Evolutionary conservation across 768 basidiomycete species (phyloP).

Genomic region (Xerocomus spinulosus): DNA sequence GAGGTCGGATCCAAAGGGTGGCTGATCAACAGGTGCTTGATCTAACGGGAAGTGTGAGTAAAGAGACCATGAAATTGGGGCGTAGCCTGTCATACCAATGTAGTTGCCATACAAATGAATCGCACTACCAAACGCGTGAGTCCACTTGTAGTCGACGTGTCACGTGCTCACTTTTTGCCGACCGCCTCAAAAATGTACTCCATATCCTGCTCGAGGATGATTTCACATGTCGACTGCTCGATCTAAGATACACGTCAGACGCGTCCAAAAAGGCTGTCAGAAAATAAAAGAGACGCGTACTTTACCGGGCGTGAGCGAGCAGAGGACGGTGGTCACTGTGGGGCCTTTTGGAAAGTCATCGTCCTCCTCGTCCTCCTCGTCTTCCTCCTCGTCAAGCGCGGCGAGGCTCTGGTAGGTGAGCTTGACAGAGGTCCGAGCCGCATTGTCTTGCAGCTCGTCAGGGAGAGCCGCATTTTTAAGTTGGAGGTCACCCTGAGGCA

Average conservation of each 20-base stretch:
- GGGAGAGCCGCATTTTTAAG: conserved; percentile 83
- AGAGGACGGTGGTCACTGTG: conserved; percentile 55
- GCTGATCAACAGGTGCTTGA: conserved; percentile 45
- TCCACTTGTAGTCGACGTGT: background rate
- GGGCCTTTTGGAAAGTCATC: conserved; percentile 41
- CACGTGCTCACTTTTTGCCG: conserved; percentile 69
- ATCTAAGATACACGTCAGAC: conserved; percentile 42
- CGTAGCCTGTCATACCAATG: conserved; percentile 45
- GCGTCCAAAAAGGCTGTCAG: conserved; percentile 2
- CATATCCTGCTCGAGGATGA: conserved; percentile 64
- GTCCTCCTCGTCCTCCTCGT: conserved; percentile 42
- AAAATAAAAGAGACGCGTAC: conserved; percentile 36
- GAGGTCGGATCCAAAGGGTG: conserved; percentile 47
- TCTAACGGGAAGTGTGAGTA: conserved; percentile 36
- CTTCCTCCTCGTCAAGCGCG: conserved; percentile 36
- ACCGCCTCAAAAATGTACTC: conserved; percentile 64
- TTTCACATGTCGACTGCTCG: conserved; percentile 68
- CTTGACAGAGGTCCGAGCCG: conserved; percentile 63
- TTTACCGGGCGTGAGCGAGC: conserved; percentile 78
- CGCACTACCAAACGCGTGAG: conserved; percentile 39
- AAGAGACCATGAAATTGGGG: background rate
- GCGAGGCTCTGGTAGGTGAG: conserved; percentile 47
- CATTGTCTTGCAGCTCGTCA: conserved; percentile 59
- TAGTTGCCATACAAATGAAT: conserved; percentile 84
- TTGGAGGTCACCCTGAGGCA: conserved; percentile 62